Percentiles rank a stretch among this genome's conserved stretches.
These are phyloP conservation scores for Brettanomyces anomalus DNA, from an alignment of 805 yeast genomes.

Conservation along the genomic window DNA sequence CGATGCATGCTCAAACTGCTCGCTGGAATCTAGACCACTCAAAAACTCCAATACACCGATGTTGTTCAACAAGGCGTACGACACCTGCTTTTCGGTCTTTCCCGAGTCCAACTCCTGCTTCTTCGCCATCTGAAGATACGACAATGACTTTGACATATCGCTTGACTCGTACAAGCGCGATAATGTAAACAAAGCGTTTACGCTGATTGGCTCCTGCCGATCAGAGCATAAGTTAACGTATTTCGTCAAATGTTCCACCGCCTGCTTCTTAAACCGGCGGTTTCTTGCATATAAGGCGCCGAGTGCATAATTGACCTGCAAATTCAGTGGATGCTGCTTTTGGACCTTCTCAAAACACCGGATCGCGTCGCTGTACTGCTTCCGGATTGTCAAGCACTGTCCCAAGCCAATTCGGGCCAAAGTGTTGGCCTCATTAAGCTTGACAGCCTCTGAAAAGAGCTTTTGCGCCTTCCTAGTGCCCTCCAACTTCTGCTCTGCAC, in stretches of 20 bases:
- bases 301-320: conserved; percentile 66
- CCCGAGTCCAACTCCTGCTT: conserved; percentile 36
- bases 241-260: conserved; percentile 58
- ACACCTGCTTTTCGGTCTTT: conserved; percentile 34
- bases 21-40: conserved; percentile 38
- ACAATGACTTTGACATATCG: conserved; percentile 60
- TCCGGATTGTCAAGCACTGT: conserved; percentile 70
- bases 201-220: conserved; percentile 46
- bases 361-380: conserved; percentile 72
- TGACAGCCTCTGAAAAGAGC: conserved; percentile 63
- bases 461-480: conserved; percentile 40
- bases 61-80: conserved; percentile 64
- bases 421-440: conserved; percentile 52
- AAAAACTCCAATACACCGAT: conserved; percentile 76
- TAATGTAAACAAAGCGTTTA: conserved; percentile 59
- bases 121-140: conserved; percentile 37
- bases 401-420: conserved; percentile 78
- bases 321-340: conserved; percentile 54
- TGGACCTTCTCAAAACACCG: conserved; percentile 72
- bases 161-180: conserved; percentile 62
- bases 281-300: conserved; percentile 64
- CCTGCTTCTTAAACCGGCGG: conserved; percentile 31
- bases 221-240: conserved; percentile 58
- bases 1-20: conserved; percentile 34
- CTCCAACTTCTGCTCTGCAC: no score